Base-by-base conservation (phyloP, 768 basidiomycete species). In the Phaeolepiota aurea region DNA sequence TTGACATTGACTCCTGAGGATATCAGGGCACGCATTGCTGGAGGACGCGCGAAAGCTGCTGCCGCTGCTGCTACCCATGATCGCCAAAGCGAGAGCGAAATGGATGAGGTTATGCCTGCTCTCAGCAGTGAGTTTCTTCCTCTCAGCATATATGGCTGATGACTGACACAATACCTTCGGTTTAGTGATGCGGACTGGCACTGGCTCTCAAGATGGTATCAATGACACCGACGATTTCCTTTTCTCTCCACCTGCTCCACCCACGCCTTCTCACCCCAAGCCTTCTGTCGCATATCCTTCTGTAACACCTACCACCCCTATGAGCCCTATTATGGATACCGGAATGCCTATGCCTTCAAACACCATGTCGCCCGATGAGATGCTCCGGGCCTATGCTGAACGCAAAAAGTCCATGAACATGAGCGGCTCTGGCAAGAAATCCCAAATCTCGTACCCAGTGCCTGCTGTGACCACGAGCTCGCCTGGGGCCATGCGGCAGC, bases 371-470 rank as follows among this genome's bases (percentile, higher is more conserved):
- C 85, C 85, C 2, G 86, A 88, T 53, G 85, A 76, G 18, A 82
- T 87, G 79, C 65, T 87, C 33, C 76, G 80, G 25, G 81, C 80
- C 1, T 87, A 85, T 44, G 83, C 83, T 3, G 72, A 57, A n/a
- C 55, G 61, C 3, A 54, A 52, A 32, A 45, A 50, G 16, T 40
- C 44, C 11, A n/a, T n/a, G n/a, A n/a, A n/a, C n/a, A n/a, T n/a
- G n/a, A 10, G 20, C 25, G 30, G 33, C 21, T 43, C 47, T 3
- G 48, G 33, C 19, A 10, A 15, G 15, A 47, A 38, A 38, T 32
- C 44, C 2, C 34, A 23, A 14, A 57, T 61, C 28, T 47, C 49
- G 12, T 56, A 54, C 19, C 58, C 57, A 2, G 48, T 54, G 42
- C 57, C 59, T 16, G 47, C 47, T 0, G 48, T 50, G 9, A 44